Base-by-base conservation (phyloP, 1,284 basidiomycete genomes). In the Cryptococcus sp. region DNA sequence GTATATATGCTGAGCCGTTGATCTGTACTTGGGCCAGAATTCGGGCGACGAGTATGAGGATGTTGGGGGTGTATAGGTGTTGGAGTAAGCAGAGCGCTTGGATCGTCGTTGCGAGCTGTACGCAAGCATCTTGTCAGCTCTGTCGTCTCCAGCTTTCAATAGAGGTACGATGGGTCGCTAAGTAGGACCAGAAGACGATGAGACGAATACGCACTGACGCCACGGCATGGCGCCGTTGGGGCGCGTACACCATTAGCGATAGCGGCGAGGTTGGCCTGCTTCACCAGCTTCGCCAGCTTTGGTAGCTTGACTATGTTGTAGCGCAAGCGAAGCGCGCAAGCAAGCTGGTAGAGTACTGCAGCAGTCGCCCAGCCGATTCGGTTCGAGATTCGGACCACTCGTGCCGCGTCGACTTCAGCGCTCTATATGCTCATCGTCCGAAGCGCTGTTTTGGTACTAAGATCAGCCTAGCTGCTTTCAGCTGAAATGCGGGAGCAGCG, bases 1-100 rank as follows among this genome's bases (percentile, higher is more conserved):
- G 71, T 35, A 72, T 60, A n/a, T 67, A 54, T 5, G 68, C 57
- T 11, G 75, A 69, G 1, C 68, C 70, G 16, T 67, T 64, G 19
- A 76, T 71, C 31, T 75, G 72, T 7, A 70, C 63, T 39, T 74
- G 71, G 1, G 67, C 66, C 0, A 74, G 62, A 10, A 73, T 53
- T 3, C 77, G 73, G 13, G 66, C 45, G 17, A 75, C 31, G 31
- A 78, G 66, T 11, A 76, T 66, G 42, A 76, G 65, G 41, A 70
- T 62, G 53, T 72, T 75, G 6, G 77, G 75, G 10, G 70, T 65
- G 58, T 76, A 73, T 15, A 78, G 66, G 49, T 78, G 72, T 60
- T 78, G 72, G 40, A 74, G 27, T 8, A 77, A 55, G 7, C 65
- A 65, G 13, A 75, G 52, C n/a, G 67, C 67, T 54, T 73, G 70